Base-by-base conservation (phyloP, 1,284 basidiomycete species). In the Lignosus rhinocerotis region DNA sequence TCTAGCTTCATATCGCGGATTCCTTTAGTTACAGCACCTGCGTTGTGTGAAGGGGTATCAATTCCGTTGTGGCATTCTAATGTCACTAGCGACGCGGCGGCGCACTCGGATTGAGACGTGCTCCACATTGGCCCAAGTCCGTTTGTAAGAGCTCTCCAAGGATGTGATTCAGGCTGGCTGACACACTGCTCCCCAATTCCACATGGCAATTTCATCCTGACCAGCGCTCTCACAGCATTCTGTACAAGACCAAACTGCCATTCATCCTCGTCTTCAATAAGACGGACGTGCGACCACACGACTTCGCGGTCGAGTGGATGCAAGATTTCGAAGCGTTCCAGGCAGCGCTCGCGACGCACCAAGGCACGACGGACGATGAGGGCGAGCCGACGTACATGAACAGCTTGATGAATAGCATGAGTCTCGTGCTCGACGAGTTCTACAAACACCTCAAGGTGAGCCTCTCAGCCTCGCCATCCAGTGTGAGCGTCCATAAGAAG, bases 221-320 rank as follows among this genome's bases (percentile, higher is more conserved):
- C 25, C 25, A 30, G 21, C 46, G 42, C 53, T 55, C 11, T 44
- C 12, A 25, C 64, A 96, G 94, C 65, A 99, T 99, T 65, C 79
- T 99, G 30, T 99, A 99, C 83, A 99, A 99, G 77, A 98, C 96
- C 3, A 93, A 95, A 64, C 80, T 99, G 0, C 97, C 97, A 0
- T 98, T 99, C 75, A 89, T 99, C 64, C 81, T 99, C 36, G 96
- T 99, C 9, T 99, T 99, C 80, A 99, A 99, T 80, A 99, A 99
- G 79, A 97, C 88, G 5, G 97, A 99, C 72, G 94, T 94, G 3
- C 83, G 89, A 65, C 80, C 89, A 1, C 93, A 96, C 75, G 84
- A 88, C 48, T 98, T 98, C 74, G 97, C 96, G 5, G 66, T 96
- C 41, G 93, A 97, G 62, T 99, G 97, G 97, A 99, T 99, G 96